Evolutionary conservation across 805 yeast species (phyloP).

Genomic region (Teunomyces cretensis): DNA sequence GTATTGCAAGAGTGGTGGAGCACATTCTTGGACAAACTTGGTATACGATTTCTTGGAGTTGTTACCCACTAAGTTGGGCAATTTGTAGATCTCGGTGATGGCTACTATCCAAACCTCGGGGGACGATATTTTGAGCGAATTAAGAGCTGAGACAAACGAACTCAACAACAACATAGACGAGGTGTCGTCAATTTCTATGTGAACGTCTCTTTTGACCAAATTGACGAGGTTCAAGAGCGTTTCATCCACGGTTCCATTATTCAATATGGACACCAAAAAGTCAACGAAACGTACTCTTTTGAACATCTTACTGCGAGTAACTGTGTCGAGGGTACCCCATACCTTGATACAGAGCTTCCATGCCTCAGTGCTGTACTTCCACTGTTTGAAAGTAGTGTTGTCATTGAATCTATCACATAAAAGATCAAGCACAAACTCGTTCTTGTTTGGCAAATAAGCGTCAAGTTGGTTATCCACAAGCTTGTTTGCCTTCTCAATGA

Average conservation of each 20-base stretch:
- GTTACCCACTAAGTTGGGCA: slow-evolving; percentile 23
- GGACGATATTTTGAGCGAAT: slow-evolving; percentile 3
- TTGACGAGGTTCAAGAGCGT: slow-evolving; percentile 16
- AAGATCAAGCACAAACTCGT: slow-evolving; percentile 56
- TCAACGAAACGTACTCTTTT: slow-evolving; percentile 30
- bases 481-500: slow-evolving; percentile 32
- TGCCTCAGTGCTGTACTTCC: slow-evolving; percentile 40
- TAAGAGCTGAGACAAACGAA: slow-evolving; percentile 3
- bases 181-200: slow-evolving; percentile 33
- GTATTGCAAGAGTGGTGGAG: slow-evolving; percentile 3
- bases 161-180: slow-evolving; percentile 25
- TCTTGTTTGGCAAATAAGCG: slow-evolving; percentile 55
- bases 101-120: slow-evolving; percentile 21
- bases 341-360: slow-evolving; percentile 52
- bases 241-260: slow-evolving; percentile 1
- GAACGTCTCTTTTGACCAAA: slow-evolving; percentile 22
- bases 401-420: slow-evolving; percentile 62
- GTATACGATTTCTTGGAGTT: slow-evolving; percentile 30
- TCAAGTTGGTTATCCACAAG: slow-evolving; percentile 31
- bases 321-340: slow-evolving; percentile 27
- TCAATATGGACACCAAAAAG: slow-evolving; percentile 12
- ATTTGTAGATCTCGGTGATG: slow-evolving; percentile 21
- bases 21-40: slow-evolving; percentile 24
- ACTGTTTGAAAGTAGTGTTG: slow-evolving; percentile 35
- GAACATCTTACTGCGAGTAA: slow-evolving; percentile 37